Evolutionary conservation across 2,329 filamentous ascomycete species (phyloP).

Genomic region (Colletotrichum gloeosporioides): DNA sequence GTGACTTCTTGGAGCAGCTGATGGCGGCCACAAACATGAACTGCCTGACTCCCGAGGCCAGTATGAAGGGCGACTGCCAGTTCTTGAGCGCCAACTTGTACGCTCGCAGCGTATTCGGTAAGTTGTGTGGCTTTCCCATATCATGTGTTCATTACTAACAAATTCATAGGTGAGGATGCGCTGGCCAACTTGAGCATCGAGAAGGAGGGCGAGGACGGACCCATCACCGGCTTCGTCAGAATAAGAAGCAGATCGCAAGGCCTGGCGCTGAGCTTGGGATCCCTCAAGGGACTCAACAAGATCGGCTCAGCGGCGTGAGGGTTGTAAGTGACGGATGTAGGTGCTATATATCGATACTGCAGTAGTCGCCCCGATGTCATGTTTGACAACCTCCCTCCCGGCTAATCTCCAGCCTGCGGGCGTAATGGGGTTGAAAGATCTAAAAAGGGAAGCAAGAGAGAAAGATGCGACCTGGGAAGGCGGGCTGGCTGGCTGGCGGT

Average conservation of each 20-base stretch:
- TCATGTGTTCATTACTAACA: conserved; percentile 28
- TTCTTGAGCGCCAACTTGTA: conserved; percentile 98
- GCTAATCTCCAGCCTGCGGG: background rate
- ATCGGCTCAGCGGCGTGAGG: conserved; percentile 54
- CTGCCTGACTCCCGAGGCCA: conserved; percentile 94
- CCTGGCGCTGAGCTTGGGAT: conserved; percentile 89
- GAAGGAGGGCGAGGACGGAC: conserved; percentile 93
- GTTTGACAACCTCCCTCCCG: background rate
- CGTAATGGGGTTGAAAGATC: conserved; percentile 2
- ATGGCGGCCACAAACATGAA: conserved; percentile 99
- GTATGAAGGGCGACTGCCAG: conserved; percentile 95
- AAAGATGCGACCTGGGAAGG: background rate
- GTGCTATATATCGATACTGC: conserved; percentile 12
- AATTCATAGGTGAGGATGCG: conserved; percentile 85
- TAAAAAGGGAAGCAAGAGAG: background rate
- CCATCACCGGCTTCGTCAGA: conserved; percentile 95
- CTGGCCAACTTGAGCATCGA: conserved; percentile 97
- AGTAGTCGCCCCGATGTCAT: background rate
- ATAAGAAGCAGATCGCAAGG: conserved; percentile 98
- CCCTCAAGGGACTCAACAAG: conserved; percentile 93
- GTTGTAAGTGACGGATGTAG: background rate
- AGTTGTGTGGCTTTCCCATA: conserved; percentile 43
- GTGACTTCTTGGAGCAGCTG: conserved; percentile 90
- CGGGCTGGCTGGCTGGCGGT: background rate
- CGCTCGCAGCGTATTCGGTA: conserved; percentile 97